Conservation (phyloP, 2,329 filamentous ascomycete species). For the Neobulgaria alba region DNA sequence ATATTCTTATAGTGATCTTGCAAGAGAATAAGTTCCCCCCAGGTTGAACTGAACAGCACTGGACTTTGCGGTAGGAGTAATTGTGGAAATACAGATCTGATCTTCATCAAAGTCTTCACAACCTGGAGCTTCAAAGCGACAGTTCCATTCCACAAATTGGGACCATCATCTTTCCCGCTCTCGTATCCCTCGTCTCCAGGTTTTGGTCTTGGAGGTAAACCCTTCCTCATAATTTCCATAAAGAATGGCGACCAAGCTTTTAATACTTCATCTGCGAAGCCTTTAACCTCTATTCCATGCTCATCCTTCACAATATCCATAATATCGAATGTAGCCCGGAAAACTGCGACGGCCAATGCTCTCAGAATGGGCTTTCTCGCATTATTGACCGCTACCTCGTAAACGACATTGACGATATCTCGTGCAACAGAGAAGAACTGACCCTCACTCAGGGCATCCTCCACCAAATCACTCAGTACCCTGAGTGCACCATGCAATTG, state of each 20-base stretch:
- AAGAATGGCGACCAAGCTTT: conserved; percentile 86
- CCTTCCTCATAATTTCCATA: conserved; percentile 64
- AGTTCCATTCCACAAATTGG: conserved; percentile 68
- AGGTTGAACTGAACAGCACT: conserved; percentile 75
- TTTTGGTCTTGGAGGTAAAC: conserved; percentile 53
- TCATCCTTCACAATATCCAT: conserved; percentile 96
- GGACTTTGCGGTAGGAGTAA: conserved; percentile 77
- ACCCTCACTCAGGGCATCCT: conserved; percentile 86
- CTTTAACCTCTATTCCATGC: conserved; percentile 75
- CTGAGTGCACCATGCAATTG: conserved; percentile 85
- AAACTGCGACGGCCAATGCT: conserved; percentile 81
- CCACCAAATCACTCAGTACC: conserved; percentile 81
- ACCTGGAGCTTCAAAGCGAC: conserved; percentile 87
- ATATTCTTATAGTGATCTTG: conserved; percentile 68
- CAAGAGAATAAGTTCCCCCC: conserved; percentile 74
- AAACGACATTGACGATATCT: conserved; percentile 76
- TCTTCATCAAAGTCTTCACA: conserved; percentile 88
- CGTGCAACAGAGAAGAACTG: conserved; percentile 89
- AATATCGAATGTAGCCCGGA: conserved; percentile 86
- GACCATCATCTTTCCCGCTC: conserved; percentile 40
- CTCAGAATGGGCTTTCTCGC: conserved; percentile 67
- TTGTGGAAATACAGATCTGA: conserved; percentile 73
- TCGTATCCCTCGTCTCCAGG: conserved; percentile 48
- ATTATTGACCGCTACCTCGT: conserved; percentile 70
- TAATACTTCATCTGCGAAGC: conserved; percentile 81